A percentile compares a stretch with the other conserved stretches of the same genome.
phyloP scores from a whole-genome alignment of 164 flowering plant genomes.

The Litsea cubeba region DNA sequence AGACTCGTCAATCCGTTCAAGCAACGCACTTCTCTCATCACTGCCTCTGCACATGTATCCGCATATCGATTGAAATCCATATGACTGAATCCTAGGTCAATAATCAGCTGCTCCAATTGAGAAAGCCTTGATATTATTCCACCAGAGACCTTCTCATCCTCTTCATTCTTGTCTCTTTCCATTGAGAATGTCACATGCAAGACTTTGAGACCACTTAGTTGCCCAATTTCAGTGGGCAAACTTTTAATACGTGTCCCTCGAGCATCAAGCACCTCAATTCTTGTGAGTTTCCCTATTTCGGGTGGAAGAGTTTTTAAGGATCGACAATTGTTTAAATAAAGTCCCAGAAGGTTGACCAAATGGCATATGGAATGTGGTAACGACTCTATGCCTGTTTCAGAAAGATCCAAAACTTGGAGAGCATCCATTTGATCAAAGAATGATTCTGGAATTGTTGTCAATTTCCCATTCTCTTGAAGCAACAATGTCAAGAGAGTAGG shows the following conservation, averaged over 20 bases:
- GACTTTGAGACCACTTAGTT: constrained; percentile 3
- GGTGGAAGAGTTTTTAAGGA: constrained; percentile 1
- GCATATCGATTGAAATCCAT: background rate
- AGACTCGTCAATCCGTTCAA: background rate
- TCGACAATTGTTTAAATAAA: constrained; percentile 23
- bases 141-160: too few species aligned
- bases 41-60: background rate
- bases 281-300: background rate
- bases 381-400: constrained; percentile 11
- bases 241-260: background rate
- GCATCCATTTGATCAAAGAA: constrained; percentile 19
- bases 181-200: constrained; percentile 12
- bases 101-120: constrained; percentile 10
- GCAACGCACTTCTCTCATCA: constrained; percentile 2
- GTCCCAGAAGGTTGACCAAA: constrained; percentile 16
- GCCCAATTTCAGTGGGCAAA: constrained; percentile 1
- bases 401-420: constrained; percentile 24
- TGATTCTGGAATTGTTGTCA: constrained; percentile 11
- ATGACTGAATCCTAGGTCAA: background rate
- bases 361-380: constrained; percentile 22
- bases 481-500: constrained; percentile 18
- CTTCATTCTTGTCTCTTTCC: background rate
- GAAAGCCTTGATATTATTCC: too few species aligned
- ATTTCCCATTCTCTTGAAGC: constrained; percentile 11
- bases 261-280: constrained; percentile 7